phyloP scores from a whole-genome alignment of 176 grass and related monocot genomes.

The Aegilops bicornis region DNA sequence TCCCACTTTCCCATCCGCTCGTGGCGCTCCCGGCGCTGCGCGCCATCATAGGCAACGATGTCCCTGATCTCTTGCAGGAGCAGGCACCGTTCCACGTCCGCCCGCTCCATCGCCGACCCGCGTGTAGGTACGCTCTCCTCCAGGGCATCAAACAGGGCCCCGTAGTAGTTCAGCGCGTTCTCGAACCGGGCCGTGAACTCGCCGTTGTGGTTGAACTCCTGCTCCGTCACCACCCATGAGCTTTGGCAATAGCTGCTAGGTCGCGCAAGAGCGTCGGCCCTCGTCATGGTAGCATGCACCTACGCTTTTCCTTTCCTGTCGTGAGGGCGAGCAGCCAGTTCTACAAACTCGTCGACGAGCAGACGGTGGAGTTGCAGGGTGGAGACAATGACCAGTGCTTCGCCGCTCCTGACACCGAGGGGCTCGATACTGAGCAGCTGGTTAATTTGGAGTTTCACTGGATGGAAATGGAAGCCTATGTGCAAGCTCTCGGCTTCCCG shows the following conservation, averaged over 20 bases:
- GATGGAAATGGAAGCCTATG: conserved; percentile 44
- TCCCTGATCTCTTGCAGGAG: conserved; percentile 63
- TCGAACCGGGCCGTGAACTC: not conserved
- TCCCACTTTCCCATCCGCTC: conserved; percentile 47
- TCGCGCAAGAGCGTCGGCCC: conserved; percentile 38
- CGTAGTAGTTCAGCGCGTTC: not conserved
- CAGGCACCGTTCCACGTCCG: conserved; percentile 35
- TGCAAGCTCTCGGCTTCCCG: conserved; percentile 41
- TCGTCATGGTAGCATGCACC: not conserved
- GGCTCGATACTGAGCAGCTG: not conserved
- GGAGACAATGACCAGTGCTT: conserved; percentile 48
- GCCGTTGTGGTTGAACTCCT: conserved; percentile 56
- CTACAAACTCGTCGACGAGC: conserved; percentile 1
- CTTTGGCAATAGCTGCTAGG: conserved; percentile 39
- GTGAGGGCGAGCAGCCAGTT: not conserved
- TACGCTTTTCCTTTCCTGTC: not conserved
- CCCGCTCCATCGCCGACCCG: conserved; percentile 30
- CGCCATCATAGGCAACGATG: conserved; percentile 42
- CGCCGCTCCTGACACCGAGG: conserved; percentile 28
- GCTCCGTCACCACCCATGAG: conserved; percentile 59
- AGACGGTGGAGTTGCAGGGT: conserved; percentile 55
- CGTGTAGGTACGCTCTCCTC: not conserved
- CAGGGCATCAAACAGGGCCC: not conserved
- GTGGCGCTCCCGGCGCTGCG: conserved; percentile 51
- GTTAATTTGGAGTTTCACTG: conserved; percentile 33